These are phyloP conservation scores for Trichoderma sp. DNA, from an alignment of 2,329 filamentous ascomycete genomes.

Conservation along the genomic window DNA sequence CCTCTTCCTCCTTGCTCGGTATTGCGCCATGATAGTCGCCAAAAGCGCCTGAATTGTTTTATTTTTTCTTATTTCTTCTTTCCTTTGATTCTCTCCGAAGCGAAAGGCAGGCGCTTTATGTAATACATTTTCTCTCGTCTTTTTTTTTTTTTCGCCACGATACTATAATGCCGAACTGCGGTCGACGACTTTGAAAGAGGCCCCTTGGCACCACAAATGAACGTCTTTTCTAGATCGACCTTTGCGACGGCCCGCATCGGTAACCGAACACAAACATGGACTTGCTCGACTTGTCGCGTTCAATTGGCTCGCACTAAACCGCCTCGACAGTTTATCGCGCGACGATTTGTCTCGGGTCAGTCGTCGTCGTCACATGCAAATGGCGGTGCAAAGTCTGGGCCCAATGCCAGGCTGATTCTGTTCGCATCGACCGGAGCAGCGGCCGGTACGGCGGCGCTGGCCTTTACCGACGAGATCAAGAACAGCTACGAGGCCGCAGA, in stretches of 20 bases:
- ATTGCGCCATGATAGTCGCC: conserved; percentile 8
- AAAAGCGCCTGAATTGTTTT: neutral
- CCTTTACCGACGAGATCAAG: conserved; percentile 68
- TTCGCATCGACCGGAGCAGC: conserved; percentile 52
- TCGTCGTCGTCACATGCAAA: conserved; percentile 26
- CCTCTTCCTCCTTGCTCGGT: neutral
- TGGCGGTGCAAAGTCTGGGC: conserved; percentile 26
- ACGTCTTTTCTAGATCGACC: conserved; percentile 39
- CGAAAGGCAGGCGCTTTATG: conserved; percentile 14
- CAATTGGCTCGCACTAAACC: conserved; percentile 38
- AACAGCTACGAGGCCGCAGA: conserved; percentile 72
- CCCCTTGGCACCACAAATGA: conserved; percentile 38
- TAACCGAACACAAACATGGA: conserved; percentile 43
- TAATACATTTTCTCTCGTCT: neutral
- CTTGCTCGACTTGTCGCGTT: conserved; percentile 46
- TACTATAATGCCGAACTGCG: conserved; percentile 20
- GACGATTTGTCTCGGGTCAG: conserved; percentile 33
- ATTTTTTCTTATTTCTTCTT: neutral
- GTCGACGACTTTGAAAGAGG: conserved; percentile 9
- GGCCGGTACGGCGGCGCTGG: conserved; percentile 47
- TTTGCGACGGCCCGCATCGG: conserved; percentile 39
- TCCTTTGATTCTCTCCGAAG: neutral
- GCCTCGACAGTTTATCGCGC: conserved; percentile 27
- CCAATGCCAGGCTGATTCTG: conserved; percentile 38
- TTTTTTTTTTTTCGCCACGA: neutral